Evolutionary conservation across 352 stramenopile genomes (phyloP).

Genomic region (Peronospora destructor): DNA sequence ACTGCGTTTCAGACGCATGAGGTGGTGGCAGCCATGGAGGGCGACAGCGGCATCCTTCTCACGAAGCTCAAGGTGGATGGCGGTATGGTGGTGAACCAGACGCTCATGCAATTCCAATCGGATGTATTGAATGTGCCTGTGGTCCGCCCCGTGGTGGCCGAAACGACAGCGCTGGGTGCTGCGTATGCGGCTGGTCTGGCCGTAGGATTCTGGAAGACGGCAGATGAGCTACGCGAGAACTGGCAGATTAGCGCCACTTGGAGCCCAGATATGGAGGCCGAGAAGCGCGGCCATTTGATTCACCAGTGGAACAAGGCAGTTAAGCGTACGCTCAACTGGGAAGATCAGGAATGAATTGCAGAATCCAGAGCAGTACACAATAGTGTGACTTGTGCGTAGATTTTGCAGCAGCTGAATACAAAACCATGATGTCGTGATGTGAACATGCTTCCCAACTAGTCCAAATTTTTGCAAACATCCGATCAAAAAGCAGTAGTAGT

Average conservation of each 20-base stretch:
- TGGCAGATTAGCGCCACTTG: constrained; percentile 73
- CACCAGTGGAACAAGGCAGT: constrained; percentile 82
- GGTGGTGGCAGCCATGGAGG: constrained; percentile 92
- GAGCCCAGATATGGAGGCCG: constrained; percentile 61
- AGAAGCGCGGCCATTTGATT: constrained; percentile 49
- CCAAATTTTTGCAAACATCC: too few relatives aligned
- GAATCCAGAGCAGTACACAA: neutral
- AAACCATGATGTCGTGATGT: too few relatives aligned
- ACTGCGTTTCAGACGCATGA: constrained; percentile 94
- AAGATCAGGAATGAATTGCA: constrained; percentile 41
- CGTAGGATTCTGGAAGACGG: constrained; percentile 92
- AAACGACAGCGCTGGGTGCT: constrained; percentile 97
- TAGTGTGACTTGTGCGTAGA: too few relatives aligned
- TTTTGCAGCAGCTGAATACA: too few relatives aligned
- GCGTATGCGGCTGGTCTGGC: constrained; percentile 95
- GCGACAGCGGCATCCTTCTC: constrained; percentile 86
- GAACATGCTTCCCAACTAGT: too few relatives aligned
- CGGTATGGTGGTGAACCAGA: constrained; percentile 94
- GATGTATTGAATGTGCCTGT: constrained; percentile 93
- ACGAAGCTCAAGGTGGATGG: constrained; percentile 94
- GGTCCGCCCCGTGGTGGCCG: constrained; percentile 88
- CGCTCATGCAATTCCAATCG: constrained; percentile 98
- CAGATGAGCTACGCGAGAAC: constrained; percentile 79
- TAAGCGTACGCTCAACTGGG: constrained; percentile 79
- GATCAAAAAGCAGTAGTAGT: too few relatives aligned